A percentile compares a stretch with the other conserved stretches of the same genome.
These are phyloP conservation scores for Cladosporium cucumerinum DNA, from an alignment of 2,329 filamentous ascomycete species.

Conservation along the genomic window DNA sequence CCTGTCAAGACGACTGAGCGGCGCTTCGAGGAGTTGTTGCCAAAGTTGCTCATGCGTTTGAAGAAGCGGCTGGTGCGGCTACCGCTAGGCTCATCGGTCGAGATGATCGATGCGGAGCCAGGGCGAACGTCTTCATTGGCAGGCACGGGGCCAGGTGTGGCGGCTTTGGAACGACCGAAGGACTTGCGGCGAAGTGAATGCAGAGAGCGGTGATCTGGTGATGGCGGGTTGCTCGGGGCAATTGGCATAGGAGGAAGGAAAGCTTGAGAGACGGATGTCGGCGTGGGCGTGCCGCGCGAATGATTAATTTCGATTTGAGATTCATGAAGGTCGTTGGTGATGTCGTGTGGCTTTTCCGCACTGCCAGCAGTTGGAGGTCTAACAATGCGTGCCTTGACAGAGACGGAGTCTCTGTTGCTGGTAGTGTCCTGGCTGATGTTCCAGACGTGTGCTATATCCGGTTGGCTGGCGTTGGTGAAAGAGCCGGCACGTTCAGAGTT, in stretches of 20 bases:
- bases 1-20: slow-evolving; percentile 23
- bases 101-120: slow-evolving; percentile 21
- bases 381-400: slow-evolving; percentile 80
- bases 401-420: slow-evolving; percentile 68
- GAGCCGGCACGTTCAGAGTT: slow-evolving; percentile 16
- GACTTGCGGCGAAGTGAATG: slow-evolving; percentile 23
- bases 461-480: slow-evolving; percentile 18
- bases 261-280: slow-evolving; percentile 16
- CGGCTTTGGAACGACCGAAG: slow-evolving; percentile 21
- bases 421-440: slow-evolving; percentile 38
- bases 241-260: slow-evolving; percentile 9
- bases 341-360: slow-evolving; percentile 28
- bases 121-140: slow-evolving; percentile 16
- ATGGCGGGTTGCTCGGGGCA: slow-evolving; percentile 9
- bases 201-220: slow-evolving; percentile 21
- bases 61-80: slow-evolving; percentile 61
- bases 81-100: slow-evolving; percentile 23
- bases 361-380: slow-evolving; percentile 57
- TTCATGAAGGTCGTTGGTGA: slow-evolving; percentile 49
- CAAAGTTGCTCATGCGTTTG: slow-evolving; percentile 54
- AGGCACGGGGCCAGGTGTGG: slow-evolving; percentile 16
- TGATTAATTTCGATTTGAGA: slow-evolving; percentile 63
- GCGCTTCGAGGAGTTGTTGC: slow-evolving; percentile 48
- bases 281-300: slow-evolving; percentile 37
- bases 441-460: slow-evolving; percentile 37